These are phyloP conservation scores for Stemphylium beticola DNA, from an alignment of 2,329 filamentous ascomycete genomes.

Conservation along the genomic window DNA sequence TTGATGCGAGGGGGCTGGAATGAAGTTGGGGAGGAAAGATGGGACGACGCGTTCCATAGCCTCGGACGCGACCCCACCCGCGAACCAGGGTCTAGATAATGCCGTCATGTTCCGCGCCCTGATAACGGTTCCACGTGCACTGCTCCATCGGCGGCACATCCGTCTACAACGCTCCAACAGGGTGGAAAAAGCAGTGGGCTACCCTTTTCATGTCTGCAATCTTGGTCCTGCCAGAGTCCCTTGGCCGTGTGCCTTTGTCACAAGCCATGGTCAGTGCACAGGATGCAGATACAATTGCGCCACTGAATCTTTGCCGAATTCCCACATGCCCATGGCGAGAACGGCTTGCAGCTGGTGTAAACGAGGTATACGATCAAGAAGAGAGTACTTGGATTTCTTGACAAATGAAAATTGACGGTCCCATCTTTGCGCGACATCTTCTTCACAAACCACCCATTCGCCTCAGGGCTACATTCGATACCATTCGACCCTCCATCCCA, in stretches of 20 bases:
- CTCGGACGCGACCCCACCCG: conserved; percentile 24
- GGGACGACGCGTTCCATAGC: conserved; percentile 18
- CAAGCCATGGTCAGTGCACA: neutral
- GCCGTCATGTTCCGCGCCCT: conserved; percentile 22
- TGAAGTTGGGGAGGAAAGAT: conserved; percentile 3
- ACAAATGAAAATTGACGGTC: neutral
- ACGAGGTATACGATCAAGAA: neutral
- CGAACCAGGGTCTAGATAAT: conserved; percentile 20
- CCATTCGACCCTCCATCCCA: conserved; percentile 46
- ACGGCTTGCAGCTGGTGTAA: neutral
- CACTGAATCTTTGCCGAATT: neutral
- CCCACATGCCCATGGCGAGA: neutral
- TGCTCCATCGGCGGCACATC: neutral
- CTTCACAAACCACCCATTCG: conserved; percentile 43
- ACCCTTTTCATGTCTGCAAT: neutral
- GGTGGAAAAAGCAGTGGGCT: neutral
- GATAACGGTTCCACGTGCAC: conserved; percentile 26
- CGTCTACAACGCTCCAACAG: neutral
- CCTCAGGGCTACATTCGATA: conserved; percentile 51
- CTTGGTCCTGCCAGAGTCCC: neutral
- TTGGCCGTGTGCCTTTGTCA: conserved; percentile 27
- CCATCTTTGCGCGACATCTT: neutral
- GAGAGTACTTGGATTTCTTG: neutral
- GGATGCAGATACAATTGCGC: neutral
- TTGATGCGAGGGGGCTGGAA: neutral